These are phyloP conservation scores for Tirmania nivea DNA, from an alignment of 495 filamentous ascomycete genomes.

Conservation along the genomic window DNA sequence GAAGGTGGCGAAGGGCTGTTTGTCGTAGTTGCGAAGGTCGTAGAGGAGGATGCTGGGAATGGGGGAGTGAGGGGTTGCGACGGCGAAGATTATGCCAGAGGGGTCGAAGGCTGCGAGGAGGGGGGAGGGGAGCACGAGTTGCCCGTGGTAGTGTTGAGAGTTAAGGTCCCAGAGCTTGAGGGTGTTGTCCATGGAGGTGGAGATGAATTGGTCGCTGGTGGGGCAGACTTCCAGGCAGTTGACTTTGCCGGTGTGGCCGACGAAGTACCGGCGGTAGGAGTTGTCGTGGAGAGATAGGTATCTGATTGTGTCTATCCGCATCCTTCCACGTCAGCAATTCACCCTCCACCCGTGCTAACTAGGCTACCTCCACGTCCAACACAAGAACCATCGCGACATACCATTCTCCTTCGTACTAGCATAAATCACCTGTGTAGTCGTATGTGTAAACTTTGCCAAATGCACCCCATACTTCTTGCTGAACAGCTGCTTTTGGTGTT, in stretches of 20 bases:
- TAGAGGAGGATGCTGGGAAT: conserved; percentile 65
- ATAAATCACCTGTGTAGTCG: conserved; percentile 70
- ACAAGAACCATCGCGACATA: conserved; percentile 16
- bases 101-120: conserved; percentile 75
- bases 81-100: conserved; percentile 70
- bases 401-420: conserved; percentile 85
- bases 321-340: neutral
- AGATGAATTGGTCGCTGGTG: conserved; percentile 70
- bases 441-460: conserved; percentile 82
- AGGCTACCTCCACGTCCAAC: neutral
- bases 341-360: neutral
- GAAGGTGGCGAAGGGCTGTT: conserved; percentile 67
- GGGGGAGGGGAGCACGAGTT: conserved; percentile 51
- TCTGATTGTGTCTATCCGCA: conserved; percentile 47
- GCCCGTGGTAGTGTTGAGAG: conserved; percentile 34
- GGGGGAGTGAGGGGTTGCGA: conserved; percentile 58
- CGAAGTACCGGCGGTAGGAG: conserved; percentile 83
- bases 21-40: conserved; percentile 81
- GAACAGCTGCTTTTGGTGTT: conserved; percentile 59
- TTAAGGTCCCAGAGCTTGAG: conserved; percentile 67
- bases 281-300: conserved; percentile 90
- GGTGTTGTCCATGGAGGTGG: conserved; percentile 70
- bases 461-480: conserved; percentile 90
- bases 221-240: conserved; percentile 56
- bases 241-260: conserved; percentile 62